Percentiles rank a stretch among this genome's conserved stretches.
Evolutionary conservation across 2,329 filamentous ascomycete genomes (phyloP).

Genomic region (Epicoccum sorghinum): DNA sequence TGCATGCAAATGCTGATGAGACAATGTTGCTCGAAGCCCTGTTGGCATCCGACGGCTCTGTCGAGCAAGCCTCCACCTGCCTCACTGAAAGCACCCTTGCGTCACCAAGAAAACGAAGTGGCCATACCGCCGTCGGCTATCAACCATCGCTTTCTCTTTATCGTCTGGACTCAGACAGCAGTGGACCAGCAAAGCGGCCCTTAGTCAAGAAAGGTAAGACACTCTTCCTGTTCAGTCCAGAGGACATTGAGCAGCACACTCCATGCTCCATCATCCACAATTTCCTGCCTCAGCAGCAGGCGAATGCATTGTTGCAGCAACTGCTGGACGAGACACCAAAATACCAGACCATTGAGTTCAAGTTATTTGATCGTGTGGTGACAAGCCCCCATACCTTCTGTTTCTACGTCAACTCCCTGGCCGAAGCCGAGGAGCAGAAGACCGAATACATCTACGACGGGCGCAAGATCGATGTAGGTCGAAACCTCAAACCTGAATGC

Average conservation of each 20-base stretch:
- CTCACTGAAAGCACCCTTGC: conserved; percentile 51
- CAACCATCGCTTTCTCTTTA: conserved; percentile 51
- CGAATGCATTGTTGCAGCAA: conserved; percentile 76
- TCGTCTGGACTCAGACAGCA: conserved; percentile 18
- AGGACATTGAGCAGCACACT: conserved; percentile 80
- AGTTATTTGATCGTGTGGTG: conserved; percentile 87
- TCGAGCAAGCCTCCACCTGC: conserved; percentile 66
- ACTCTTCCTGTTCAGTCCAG: conserved; percentile 79
- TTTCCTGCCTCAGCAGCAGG: conserved; percentile 75
- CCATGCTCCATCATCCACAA: conserved; percentile 93
- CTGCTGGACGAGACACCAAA: conserved; percentile 74
- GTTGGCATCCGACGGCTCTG: conserved; percentile 76
- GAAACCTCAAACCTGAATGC: conserved; percentile 11
- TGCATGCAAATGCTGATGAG: conserved; percentile 69
- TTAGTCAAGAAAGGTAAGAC: conserved; percentile 80
- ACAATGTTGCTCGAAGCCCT: conserved; percentile 78
- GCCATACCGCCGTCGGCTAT: conserved; percentile 41
- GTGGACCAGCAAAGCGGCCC: conserved; percentile 42
- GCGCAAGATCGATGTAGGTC: conserved; percentile 64
- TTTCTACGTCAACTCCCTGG: conserved; percentile 79
- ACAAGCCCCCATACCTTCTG: conserved; percentile 82
- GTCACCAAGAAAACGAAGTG: conserved; percentile 42
- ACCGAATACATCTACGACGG: conserved; percentile 89
- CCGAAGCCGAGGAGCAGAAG: conserved; percentile 72
- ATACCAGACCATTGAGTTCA: conserved; percentile 76